phyloP scores from a whole-genome alignment of 2,329 filamentous ascomycete species.

The Pseudogymnoascus sp. region DNA sequence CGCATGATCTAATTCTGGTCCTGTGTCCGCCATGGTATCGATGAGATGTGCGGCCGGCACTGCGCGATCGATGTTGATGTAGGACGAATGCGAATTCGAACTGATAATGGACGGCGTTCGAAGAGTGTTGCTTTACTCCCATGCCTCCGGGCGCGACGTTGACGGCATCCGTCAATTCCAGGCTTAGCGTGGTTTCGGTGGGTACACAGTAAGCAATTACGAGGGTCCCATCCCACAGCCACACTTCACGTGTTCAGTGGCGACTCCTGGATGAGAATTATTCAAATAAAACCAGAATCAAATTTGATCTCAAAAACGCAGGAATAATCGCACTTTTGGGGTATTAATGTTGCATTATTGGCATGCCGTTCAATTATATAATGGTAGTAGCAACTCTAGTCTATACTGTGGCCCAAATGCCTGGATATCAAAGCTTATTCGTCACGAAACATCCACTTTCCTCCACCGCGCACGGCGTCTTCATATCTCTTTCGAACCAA shows the following conservation, averaged over 20 bases:
- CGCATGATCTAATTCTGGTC: slow-evolving; percentile 22
- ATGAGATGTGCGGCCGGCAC: not conserved
- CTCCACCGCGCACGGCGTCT: slow-evolving; percentile 72
- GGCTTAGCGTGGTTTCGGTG: slow-evolving; percentile 10
- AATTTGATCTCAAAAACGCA: no score
- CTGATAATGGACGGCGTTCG: not conserved
- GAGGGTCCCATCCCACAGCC: slow-evolving; percentile 3
- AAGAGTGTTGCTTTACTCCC: slow-evolving; percentile 2
- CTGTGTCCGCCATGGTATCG: slow-evolving; percentile 24
- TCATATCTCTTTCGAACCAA: slow-evolving; percentile 66
- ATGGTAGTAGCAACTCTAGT: not conserved
- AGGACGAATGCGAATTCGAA: not conserved
- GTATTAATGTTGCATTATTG: not conserved
- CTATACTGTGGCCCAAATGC: slow-evolving; percentile 1
- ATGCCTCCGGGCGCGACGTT: slow-evolving; percentile 5
- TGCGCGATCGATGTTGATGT: slow-evolving; percentile 5
- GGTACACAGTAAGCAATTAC: slow-evolving; percentile 3
- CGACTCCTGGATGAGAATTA: not conserved
- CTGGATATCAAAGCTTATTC: slow-evolving; percentile 38
- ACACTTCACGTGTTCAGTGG: not conserved
- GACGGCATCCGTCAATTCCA: slow-evolving; percentile 10
- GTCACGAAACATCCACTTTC: slow-evolving; percentile 75
- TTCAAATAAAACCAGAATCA: not conserved
- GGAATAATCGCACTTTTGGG: not conserved
- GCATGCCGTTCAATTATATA: not conserved